Conservation (phyloP, 2,329 filamentous ascomycete genomes). For the Exophiala spinifera region DNA sequence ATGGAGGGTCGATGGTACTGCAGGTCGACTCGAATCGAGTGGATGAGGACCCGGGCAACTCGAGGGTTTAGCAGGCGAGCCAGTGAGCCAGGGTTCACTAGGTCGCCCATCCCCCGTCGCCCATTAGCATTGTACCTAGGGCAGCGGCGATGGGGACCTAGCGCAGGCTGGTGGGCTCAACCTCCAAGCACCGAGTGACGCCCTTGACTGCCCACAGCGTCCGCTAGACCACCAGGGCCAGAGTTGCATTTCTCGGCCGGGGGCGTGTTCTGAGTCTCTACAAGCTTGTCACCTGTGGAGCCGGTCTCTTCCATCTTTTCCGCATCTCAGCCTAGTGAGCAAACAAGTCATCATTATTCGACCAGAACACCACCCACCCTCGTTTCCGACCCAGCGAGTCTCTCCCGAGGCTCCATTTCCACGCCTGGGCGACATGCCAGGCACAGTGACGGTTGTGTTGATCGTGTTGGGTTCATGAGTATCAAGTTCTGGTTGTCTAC, state of each 20-base stretch:
- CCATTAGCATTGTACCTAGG: too few species aligned
- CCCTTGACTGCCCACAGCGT: not conserved
- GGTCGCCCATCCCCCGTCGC: too few species aligned
- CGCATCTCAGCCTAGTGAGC: too few species aligned
- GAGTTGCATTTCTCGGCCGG: not conserved
- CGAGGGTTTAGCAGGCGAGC: too few species aligned
- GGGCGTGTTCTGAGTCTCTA: too few species aligned
- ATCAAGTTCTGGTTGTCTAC: too few species aligned
- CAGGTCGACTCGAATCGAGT: not conserved
- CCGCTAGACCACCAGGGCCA: not conserved
- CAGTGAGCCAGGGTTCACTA: too few species aligned
- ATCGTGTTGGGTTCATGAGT: too few species aligned
- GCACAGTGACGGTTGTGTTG: too few species aligned
- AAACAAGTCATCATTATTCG: not conserved
- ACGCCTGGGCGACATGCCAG: too few species aligned
- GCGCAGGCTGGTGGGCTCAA: not conserved
- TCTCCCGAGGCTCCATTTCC: not conserved
- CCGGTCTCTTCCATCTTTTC: conserved; percentile 1
- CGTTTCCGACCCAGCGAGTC: not conserved
- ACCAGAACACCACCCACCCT: not conserved
- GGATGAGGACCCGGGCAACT: not conserved
- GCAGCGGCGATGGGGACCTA: not conserved
- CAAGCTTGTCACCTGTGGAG: not conserved
- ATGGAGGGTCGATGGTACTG: not conserved
- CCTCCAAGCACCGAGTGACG: not conserved